A percentile compares a stretch with the other conserved stretches of the same genome.
Conservation (phyloP, 257 asterid genomes). For the Verbascum thapsus region DNA sequence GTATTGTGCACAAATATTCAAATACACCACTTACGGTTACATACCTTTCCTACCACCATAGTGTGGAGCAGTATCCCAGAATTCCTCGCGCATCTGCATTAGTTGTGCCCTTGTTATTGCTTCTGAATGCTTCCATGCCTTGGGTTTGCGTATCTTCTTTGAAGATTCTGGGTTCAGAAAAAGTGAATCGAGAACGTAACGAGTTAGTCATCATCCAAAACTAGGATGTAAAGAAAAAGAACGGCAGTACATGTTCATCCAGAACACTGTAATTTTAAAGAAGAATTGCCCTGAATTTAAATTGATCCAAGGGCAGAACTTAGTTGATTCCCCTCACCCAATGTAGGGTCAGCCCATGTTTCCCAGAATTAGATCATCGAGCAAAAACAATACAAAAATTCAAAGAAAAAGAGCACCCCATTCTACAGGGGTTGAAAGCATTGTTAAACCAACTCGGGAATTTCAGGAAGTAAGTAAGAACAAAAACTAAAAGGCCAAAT, state of each 20-base stretch:
- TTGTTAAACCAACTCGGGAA: background rate
- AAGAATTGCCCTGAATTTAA: background rate
- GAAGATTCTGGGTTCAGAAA: slow-evolving; percentile 45
- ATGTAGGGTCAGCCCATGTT: background rate
- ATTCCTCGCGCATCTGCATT: slow-evolving; percentile 64
- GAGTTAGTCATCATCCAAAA: slow-evolving; percentile 16
- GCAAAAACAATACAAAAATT: background rate
- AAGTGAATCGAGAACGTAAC: slow-evolving; percentile 17
- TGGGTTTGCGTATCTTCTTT: slow-evolving; percentile 66
- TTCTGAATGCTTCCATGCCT: slow-evolving; percentile 73
- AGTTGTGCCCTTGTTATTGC: slow-evolving; percentile 66
- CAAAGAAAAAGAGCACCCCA: background rate
- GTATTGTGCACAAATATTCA: background rate
- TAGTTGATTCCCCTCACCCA: background rate
- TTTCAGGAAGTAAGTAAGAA: background rate
- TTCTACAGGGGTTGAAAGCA: too few relatives aligned
- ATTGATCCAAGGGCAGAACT: background rate
- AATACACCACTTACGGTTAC: slow-evolving; percentile 5
- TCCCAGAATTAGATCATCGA: background rate
- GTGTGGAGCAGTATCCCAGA: slow-evolving; percentile 85
- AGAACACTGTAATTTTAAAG: background rate
- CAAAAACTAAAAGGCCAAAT: too few relatives aligned
- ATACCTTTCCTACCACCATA: slow-evolving; percentile 79
- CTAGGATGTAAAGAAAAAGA: background rate
- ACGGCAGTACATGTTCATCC: background rate